These are phyloP conservation scores for Colletotrichum destructivum DNA, from an alignment of 2,329 filamentous ascomycete species.

Conservation along the genomic window DNA sequence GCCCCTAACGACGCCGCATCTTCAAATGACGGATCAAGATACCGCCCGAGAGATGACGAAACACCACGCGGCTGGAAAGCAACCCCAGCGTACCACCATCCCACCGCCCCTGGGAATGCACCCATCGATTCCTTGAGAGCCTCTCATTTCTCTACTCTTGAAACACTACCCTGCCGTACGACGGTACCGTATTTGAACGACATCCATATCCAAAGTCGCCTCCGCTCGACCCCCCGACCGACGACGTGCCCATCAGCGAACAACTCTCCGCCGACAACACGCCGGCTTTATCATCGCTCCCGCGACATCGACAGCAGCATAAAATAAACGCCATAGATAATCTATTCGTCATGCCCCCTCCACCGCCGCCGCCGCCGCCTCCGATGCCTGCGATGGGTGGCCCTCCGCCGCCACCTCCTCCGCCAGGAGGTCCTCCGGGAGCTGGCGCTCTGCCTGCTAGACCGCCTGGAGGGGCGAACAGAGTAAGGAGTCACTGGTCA, in stretches of 20 bases:
- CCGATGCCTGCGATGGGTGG: slow-evolving; percentile 70
- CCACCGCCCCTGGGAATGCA: slow-evolving; percentile 32
- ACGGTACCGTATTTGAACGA: slow-evolving; percentile 27
- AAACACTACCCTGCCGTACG: slow-evolving; percentile 24
- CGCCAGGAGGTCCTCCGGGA: slow-evolving; percentile 53
- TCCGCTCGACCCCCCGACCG: slow-evolving; percentile 20
- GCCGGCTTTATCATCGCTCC: not conserved
- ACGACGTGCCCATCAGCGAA: slow-evolving; percentile 38
- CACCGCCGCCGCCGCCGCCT: slow-evolving; percentile 81
- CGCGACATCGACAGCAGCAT: not conserved
- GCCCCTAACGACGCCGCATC: slow-evolving; percentile 33
- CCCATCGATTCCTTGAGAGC: slow-evolving; percentile 35
- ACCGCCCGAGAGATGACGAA: slow-evolving; percentile 38
- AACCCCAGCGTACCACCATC: slow-evolving; percentile 35
- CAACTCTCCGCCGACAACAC: slow-evolving; percentile 13
- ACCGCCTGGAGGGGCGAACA: slow-evolving; percentile 68
- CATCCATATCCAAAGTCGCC: slow-evolving; percentile 19
- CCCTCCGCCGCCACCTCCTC: slow-evolving; percentile 77
- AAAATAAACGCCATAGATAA: not conserved
- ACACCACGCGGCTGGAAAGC: slow-evolving; percentile 42
- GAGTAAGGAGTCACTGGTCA: slow-evolving; percentile 68
- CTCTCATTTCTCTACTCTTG: slow-evolving; percentile 19
- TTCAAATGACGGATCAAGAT: slow-evolving; percentile 33
- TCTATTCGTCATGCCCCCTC: slow-evolving; percentile 61
- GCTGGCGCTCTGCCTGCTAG: slow-evolving; percentile 69